Evolutionary conservation across 352 stramenopile genomes (phyloP), one percentile per base, ranked within the genome.

Genomic region (Globisporangium heterothallicum): DNA sequence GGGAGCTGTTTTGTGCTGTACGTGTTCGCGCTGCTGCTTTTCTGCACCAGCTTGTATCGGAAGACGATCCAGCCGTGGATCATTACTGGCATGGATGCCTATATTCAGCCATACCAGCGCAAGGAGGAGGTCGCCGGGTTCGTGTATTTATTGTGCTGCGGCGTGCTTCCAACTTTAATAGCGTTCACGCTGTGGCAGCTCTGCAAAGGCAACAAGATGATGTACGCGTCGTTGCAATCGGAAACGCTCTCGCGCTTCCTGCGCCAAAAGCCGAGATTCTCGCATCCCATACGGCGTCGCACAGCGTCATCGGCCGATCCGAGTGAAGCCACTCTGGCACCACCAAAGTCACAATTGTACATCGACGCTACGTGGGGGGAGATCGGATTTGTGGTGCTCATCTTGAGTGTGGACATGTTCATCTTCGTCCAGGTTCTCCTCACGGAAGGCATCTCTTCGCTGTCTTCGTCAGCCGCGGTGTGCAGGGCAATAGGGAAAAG

Each of bases 351-450:
- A 6, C 49, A 47, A 7, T 1, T 67, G n/a, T 72, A 69, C 43
- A 19, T 72, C 30, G 53, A 66, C 24, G 41, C 53, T 0, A 60
- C 47, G 1, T 51, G 40, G 24, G 63, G 62, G 3, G 66, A 72
- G 10, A 26, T 74, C 16, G 3, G 35, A 13, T 60, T 72, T n/a
- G 14, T 72, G n/a, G 12, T 56, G 19, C 6, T 64, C 6, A 14
- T 72, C 0, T 19, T 72, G 0, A 18, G 29, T 1, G 32, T 24
- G 1, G 60, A 59, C n/a, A 47, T 32, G 0, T 44, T 63, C 34
- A 44, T 75, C 13, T 68, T 75, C 50, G 34, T 68, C 30, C 27
- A 58, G 7, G 45, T 58, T 3, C 22, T 68, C 4, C 32, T 57
- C 1, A 41, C 32, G 1, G 30, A 45, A 5, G 44, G 45, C 5